These are phyloP conservation scores for Daldinia caldariorum DNA, from an alignment of 495 filamentous ascomycete genomes.

Conservation along the genomic window DNA sequence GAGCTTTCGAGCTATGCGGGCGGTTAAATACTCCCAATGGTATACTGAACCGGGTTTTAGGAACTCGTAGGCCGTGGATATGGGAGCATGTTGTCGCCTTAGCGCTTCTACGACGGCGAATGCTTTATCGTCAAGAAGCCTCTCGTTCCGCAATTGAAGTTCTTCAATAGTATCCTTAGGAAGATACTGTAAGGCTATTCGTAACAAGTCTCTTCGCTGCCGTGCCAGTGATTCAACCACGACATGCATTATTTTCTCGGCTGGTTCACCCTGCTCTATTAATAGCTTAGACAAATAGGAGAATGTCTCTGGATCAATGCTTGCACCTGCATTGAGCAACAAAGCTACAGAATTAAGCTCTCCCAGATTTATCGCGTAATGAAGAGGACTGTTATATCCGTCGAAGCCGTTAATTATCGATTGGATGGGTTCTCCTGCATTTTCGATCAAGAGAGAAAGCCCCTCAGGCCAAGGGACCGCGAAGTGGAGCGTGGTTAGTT, in stretches of 20 bases:
- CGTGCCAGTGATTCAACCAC: background rate
- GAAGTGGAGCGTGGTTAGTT: conserved; percentile 11
- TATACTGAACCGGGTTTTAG: conserved; percentile 10
- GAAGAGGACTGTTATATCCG: background rate
- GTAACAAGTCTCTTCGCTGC: conserved; percentile 10
- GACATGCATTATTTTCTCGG: background rate
- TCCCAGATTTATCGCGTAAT: background rate
- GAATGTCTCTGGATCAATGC: background rate
- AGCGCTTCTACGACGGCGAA: conserved; percentile 17
- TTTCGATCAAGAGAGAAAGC: conserved; percentile 15
- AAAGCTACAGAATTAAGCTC: background rate
- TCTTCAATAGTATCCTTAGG: background rate
- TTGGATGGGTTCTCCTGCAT: background rate
- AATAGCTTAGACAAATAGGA: too few relatives aligned
- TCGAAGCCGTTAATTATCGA: conserved; percentile 7
- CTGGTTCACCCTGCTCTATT: background rate
- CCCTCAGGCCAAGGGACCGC: conserved; percentile 24
- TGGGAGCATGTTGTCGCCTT: background rate
- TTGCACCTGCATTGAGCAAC: conserved; percentile 9
- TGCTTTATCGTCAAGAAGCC: conserved; percentile 18
- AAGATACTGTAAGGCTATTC: conserved; percentile 17
- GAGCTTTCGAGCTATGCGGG: conserved; percentile 11
- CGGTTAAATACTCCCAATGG: background rate
- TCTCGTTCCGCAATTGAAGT: conserved; percentile 1
- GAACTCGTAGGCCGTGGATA: background rate